Conservation (phyloP, 2,329 filamentous ascomycete species). For the Talaromyces sp. region DNA sequence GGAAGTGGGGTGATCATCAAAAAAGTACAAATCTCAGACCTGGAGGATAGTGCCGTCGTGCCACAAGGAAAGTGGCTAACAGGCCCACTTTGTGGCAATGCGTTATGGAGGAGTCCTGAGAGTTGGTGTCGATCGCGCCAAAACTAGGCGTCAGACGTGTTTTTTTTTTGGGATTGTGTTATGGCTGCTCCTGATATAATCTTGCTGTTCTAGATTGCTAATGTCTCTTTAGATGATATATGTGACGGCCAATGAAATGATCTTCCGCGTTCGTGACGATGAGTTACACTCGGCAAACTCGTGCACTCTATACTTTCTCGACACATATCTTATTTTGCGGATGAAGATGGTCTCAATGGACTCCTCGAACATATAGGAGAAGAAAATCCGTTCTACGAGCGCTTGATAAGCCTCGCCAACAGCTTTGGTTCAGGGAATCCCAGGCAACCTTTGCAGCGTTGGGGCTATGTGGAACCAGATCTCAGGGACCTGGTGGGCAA, state of each 20-base stretch:
- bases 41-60: constrained; percentile 27
- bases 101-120: constrained; percentile 33
- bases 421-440: constrained; percentile 36
- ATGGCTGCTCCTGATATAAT: constrained; percentile 7
- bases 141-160: constrained; percentile 29
- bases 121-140: constrained; percentile 26
- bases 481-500: constrained; percentile 21
- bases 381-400: constrained; percentile 19
- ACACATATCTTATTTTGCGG: constrained; percentile 45
- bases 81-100: constrained; percentile 7
- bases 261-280: constrained; percentile 21
- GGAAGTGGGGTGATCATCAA: constrained; percentile 16
- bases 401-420: constrained; percentile 32
- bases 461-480: constrained; percentile 34
- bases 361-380: constrained; percentile 39
- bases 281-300: constrained; percentile 18
- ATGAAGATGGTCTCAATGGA: constrained; percentile 24
- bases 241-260: constrained; percentile 25
- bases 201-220: constrained; percentile 2
- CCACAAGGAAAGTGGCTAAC: constrained; percentile 20
- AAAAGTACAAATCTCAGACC: constrained; percentile 26
- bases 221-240: constrained; percentile 23
- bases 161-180: constrained; percentile 33
- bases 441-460: constrained; percentile 37
- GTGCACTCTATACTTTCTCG: constrained; percentile 23